Evolutionary conservation across 495 filamentous ascomycete species (phyloP).

Genomic region (Neurospora cerealis): DNA sequence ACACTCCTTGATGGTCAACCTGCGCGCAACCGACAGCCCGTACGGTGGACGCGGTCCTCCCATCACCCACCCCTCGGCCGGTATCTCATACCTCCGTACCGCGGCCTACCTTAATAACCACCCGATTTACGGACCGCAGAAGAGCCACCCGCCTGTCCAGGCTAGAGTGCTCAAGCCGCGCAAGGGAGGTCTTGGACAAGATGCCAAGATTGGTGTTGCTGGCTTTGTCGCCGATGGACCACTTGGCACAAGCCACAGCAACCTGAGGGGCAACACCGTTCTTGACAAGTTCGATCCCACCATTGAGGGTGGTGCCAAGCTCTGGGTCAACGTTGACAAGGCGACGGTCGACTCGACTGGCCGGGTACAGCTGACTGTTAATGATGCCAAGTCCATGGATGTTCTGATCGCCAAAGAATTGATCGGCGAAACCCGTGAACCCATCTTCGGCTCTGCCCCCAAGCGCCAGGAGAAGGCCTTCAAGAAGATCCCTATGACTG

Average conservation of each 20-base stretch:
- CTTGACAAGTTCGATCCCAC: constrained; percentile 46
- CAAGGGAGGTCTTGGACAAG: neutral
- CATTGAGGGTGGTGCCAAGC: constrained; percentile 55
- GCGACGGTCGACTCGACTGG: constrained; percentile 53
- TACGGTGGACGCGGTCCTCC: constrained; percentile 58
- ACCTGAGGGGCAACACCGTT: constrained; percentile 17
- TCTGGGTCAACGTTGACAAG: constrained; percentile 47
- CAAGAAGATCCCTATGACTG: neutral
- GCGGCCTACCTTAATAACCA: constrained; percentile 64
- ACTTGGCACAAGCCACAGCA: constrained; percentile 18
- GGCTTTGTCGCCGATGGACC: constrained; percentile 34
- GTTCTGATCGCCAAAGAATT: constrained; percentile 43
- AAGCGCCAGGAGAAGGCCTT: neutral
- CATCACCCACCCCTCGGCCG: constrained; percentile 83
- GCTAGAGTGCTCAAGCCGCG: constrained; percentile 59
- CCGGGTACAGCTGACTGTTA: constrained; percentile 41
- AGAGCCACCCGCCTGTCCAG: constrained; percentile 47
- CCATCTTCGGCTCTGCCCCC: constrained; percentile 14
- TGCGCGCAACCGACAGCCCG: constrained; percentile 20
- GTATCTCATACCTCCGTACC: constrained; percentile 75
- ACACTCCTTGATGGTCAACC: constrained; percentile 3
- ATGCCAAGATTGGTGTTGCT: constrained; percentile 33
- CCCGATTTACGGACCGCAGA: constrained; percentile 70
- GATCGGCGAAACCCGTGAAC: constrained; percentile 20
- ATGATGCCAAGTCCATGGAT: constrained; percentile 32